Evolutionary conservation across 164 flowering plant species (phyloP), one percentile per base, ranked within the genome.

Genomic region (Echeveria elegans): DNA sequence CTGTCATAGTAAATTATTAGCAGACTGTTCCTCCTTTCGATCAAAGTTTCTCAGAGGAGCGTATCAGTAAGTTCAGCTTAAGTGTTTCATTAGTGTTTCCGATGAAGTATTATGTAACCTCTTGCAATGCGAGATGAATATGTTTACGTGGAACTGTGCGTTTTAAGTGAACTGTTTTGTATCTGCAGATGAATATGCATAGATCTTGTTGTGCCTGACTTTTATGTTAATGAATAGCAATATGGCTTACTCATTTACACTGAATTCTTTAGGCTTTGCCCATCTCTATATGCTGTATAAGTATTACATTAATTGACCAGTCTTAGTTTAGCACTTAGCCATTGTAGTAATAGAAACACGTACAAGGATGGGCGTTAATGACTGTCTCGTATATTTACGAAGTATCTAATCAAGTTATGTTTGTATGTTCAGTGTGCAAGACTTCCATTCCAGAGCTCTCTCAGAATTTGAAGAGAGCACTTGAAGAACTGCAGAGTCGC

Each of bases 391-490:
- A 23, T 16, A 24, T 65, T 5, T 6, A 3, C 45, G 5, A 36
- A 37, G 18, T 10, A 38, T 65, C 19, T 29, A 24, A 38, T 28
- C 16, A 24, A 9, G 2, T 53, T 34, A 2, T 4, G 53, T 72
- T 70, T 41, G 30, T 21, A 36, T 66, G 47, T 68, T 47, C 81
- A 88, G 97, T 79, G 63, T 83, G 82, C 80, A 87, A 87, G 71
- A 77, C 83, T 37, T 61, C 92, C 31, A 84, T 90, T 26, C 81
- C 89, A 24, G 89, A 88, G 76, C 79, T 87, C 36, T 66, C 77
- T 32, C 78, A 77, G 60, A 81, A 86, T 38, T 67, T 79, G 43
- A 85, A 84, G 75, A 88, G 84, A 67, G 67, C 78, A n/a, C 77
- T 88, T 72, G 86, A 79, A 74, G 75, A 67, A 68, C 87, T 88